Conservation (phyloP, 2,329 filamentous ascomycete genomes). For the Calonectria henricotiae region DNA sequence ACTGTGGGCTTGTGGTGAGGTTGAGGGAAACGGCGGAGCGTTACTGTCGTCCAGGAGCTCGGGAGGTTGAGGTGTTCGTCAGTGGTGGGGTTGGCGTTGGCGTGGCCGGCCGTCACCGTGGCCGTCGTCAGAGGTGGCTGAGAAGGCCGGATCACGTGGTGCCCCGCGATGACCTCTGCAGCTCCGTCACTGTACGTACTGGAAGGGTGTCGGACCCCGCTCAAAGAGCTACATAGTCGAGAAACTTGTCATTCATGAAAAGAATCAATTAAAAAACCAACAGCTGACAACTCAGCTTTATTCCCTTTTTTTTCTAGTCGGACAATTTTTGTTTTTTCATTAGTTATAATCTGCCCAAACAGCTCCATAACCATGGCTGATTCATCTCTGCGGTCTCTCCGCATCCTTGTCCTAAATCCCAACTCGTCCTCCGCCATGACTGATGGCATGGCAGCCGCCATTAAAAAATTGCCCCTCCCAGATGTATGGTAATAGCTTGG, state of each 20-base stretch:
- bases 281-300: not conserved
- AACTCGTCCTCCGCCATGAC: conserved; percentile 86
- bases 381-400: conserved; percentile 44
- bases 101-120: conserved; percentile 40
- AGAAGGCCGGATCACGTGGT: conserved; percentile 59
- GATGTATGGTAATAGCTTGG: conserved; percentile 44
- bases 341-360: not conserved
- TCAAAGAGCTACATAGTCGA: conserved; percentile 3
- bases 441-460: conserved; percentile 70
- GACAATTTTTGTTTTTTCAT: not conserved
- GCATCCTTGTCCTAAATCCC: conserved; percentile 83
- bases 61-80: conserved; percentile 54
- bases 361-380: conserved; percentile 45
- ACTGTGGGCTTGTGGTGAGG: conserved; percentile 40
- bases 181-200: conserved; percentile 17
- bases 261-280: conserved; percentile 19
- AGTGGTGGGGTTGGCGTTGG: conserved; percentile 58
- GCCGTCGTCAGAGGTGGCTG: conserved; percentile 59
- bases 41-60: conserved; percentile 50
- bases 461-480: conserved; percentile 60
- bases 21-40: conserved; percentile 43
- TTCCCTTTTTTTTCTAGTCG: not conserved
- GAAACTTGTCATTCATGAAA: conserved; percentile 8
- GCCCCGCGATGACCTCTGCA: conserved; percentile 51
- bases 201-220: conserved; percentile 20